Evolutionary conservation across 2,329 filamentous ascomycete genomes (phyloP).

Genomic region (Dissoconium aciculare): DNA sequence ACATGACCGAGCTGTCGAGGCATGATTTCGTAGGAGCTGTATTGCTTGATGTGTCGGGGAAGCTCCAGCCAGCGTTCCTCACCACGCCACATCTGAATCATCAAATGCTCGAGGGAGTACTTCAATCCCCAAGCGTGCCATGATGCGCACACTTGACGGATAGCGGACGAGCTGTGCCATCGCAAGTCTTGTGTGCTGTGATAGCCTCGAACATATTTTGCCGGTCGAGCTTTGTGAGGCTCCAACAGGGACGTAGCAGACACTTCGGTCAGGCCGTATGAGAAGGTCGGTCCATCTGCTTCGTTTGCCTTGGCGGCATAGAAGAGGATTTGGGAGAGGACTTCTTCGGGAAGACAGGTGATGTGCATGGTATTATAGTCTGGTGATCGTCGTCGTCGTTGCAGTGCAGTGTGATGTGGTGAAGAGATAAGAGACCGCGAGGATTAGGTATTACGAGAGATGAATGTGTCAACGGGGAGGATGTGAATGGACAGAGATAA

Average conservation of each 20-base stretch:
- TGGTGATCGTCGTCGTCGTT: conserved; percentile 2
- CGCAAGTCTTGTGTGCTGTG: conserved; percentile 36
- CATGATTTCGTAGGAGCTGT: conserved; percentile 35
- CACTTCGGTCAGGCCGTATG: conserved; percentile 38
- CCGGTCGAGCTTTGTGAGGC: conserved; percentile 25
- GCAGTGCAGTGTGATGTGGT: conserved; percentile 1
- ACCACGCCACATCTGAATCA: conserved; percentile 39
- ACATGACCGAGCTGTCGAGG: conserved; percentile 31
- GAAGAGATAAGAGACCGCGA: conserved; percentile 3
- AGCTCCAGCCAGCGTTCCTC: conserved; percentile 38
- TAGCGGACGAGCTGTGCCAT: conserved; percentile 36
- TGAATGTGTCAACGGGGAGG: conserved; percentile 7
- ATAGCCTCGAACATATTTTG: conserved; percentile 38
- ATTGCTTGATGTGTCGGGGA: conserved; percentile 27
- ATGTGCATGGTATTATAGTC: conserved; percentile 22
- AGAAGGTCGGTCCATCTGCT: conserved; percentile 34
- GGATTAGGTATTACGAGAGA: conserved; percentile 6
- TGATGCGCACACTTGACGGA: conserved; percentile 34
- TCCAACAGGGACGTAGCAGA: conserved; percentile 31
- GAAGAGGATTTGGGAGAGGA: conserved; percentile 37
- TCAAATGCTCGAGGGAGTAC: conserved; percentile 37
- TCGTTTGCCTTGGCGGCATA: conserved; percentile 34
- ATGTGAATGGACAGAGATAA: conserved; percentile 12
- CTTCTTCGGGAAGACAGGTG: conserved; percentile 38
- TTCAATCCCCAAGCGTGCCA: conserved; percentile 41